Base-by-base conservation (phyloP, 495 filamentous ascomycete species). In the Usnea hakonensis region DNA sequence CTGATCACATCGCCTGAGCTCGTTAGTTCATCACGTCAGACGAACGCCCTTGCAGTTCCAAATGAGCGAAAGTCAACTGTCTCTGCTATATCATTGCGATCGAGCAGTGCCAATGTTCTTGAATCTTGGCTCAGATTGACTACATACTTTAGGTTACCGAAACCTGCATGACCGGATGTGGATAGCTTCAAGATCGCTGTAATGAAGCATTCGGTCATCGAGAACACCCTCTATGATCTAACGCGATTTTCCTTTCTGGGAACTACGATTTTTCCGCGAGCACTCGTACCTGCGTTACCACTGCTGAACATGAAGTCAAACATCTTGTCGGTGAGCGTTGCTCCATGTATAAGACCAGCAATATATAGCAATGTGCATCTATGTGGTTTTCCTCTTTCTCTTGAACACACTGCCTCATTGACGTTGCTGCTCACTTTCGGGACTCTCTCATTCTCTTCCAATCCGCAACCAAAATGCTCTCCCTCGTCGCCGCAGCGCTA, bases 61-160 rank as follows among this genome's bases (percentile, higher is more conserved):
- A 9, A 50, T 50, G 26, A 30, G 46, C n/a, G n/a, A 0, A 23
- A 50, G 13, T 5, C 2, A 26, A 50, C 46, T 50, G 6, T 19
- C 2, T 19, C 28, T 19, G 13, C n/a, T n/a, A n/a, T n/a, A n/a
- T 32, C 48, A 32, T 52, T 28, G 13, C 48, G 10, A 52, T 9
- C 0, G 16, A 23, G 43, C 11, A 7, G 43, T 44, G 43, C 43
- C 21, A 46, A 46, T n/a, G 26, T 26, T 26, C 43, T 11, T 8
- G 11, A 19, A 32, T 52, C 48, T 17, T 52, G 28, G 44, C 1
- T 2, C 3, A 14, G 13, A 52, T 7, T 9, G 28, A n/a, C 48
- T 26, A n/a, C n/a, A n/a, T n/a, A n/a, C n/a, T n/a, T n/a, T n/a
- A 52, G 36, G 23, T 61, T 11, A 30, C 58, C 58, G 58, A 61